Percentiles rank a stretch among this genome's conserved stretches.
These are phyloP conservation scores for Sanghuangporus baumii DNA, from an alignment of 1,284 basidiomycete species.

Conservation along the genomic window DNA sequence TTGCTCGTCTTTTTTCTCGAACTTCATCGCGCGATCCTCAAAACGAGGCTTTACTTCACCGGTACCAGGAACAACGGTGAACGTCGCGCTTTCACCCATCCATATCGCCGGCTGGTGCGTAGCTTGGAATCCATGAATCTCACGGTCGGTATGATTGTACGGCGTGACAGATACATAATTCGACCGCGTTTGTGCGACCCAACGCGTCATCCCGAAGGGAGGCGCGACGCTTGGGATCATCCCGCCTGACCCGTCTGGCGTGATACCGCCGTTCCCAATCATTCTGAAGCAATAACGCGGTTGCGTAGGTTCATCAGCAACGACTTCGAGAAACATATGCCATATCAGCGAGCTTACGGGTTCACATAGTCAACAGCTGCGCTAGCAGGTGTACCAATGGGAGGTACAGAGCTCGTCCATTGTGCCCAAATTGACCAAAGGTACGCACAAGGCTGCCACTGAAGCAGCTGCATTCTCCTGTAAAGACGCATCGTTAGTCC, in stretches of 20 bases:
- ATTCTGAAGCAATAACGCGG: slow-evolving; percentile 1
- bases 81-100: slow-evolving; percentile 81
- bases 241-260: slow-evolving; percentile 65
- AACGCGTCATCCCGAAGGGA: slow-evolving; percentile 79
- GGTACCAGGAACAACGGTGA: slow-evolving; percentile 58
- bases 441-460: slow-evolving; percentile 16
- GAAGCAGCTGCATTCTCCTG: slow-evolving; percentile 16
- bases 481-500: slow-evolving; percentile 1
- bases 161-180: slow-evolving; percentile 76
- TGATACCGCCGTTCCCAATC: slow-evolving; percentile 68
- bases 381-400: slow-evolving; percentile 31
- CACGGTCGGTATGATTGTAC: slow-evolving; percentile 64
- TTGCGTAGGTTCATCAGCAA: neutral
- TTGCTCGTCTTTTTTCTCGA: slow-evolving; percentile 54
- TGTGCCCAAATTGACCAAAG: slow-evolving; percentile 12
- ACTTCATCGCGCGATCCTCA: slow-evolving; percentile 55
- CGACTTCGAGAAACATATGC: neutral
- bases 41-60: slow-evolving; percentile 48
- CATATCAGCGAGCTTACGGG: slow-evolving; percentile 34
- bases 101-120: slow-evolving; percentile 86
- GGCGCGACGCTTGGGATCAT: slow-evolving; percentile 68
- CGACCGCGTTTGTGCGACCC: slow-evolving; percentile 67
- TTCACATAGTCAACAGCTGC: slow-evolving; percentile 48
- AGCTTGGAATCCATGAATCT: slow-evolving; percentile 69
- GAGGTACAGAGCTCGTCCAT: slow-evolving; percentile 4